A percentile compares a stretch with the other conserved stretches of the same genome.
Conservation (phyloP, 1,284 basidiomycete genomes). For the Moesziomyces parantarcticus region DNA sequence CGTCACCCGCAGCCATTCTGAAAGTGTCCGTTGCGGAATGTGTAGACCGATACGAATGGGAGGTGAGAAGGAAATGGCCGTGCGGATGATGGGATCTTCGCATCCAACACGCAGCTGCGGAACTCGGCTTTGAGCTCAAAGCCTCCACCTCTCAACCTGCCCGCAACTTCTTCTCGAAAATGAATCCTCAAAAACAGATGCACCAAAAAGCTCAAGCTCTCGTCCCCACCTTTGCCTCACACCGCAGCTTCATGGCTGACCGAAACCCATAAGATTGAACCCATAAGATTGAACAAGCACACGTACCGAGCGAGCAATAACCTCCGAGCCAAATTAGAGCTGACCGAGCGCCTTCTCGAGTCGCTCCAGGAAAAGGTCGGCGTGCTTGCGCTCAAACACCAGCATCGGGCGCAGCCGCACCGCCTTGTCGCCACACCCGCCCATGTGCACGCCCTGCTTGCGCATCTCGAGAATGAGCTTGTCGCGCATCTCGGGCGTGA, state of each 20-base stretch:
- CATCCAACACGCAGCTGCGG: background rate
- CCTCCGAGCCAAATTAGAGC: slow-evolving; percentile 6
- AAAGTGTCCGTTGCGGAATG: too few relatives aligned
- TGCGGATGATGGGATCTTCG: background rate
- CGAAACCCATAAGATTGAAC: background rate
- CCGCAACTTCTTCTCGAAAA: background rate
- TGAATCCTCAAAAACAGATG: background rate
- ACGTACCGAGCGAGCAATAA: too few relatives aligned
- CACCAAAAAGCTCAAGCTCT: background rate
- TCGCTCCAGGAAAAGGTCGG: slow-evolving; percentile 68
- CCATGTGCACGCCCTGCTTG: slow-evolving; percentile 70
- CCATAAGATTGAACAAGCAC: too few relatives aligned
- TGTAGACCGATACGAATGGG: too few relatives aligned
- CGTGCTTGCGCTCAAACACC: slow-evolving; percentile 70
- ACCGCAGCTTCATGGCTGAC: background rate
- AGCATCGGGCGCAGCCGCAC: slow-evolving; percentile 71
- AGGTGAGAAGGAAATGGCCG: background rate
- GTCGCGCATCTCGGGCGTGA: slow-evolving; percentile 68
- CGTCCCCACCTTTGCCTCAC: background rate
- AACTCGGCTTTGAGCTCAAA: background rate
- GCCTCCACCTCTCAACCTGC: background rate
- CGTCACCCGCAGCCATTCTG: too few relatives aligned
- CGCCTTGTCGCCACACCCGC: slow-evolving; percentile 68
- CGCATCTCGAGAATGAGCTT: slow-evolving; percentile 70
- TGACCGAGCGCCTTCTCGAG: slow-evolving; percentile 56